Percentiles rank a stretch among this genome's conserved stretches.
phyloP scores from a whole-genome alignment of 2,329 filamentous ascomycete species.

The Xylaria sp. region DNA sequence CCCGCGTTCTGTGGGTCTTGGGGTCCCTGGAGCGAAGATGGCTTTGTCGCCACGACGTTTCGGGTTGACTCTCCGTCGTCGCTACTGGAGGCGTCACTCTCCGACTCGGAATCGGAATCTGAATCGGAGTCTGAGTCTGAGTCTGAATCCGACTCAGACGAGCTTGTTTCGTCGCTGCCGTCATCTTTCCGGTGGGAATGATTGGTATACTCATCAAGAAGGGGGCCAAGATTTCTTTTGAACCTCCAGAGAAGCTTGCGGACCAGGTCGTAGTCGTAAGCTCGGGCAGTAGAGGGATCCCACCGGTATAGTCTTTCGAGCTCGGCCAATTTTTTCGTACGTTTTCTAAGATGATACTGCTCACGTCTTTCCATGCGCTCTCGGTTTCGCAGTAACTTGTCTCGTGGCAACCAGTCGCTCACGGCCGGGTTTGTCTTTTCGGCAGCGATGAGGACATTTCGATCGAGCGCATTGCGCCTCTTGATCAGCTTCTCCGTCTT shows the following conservation, averaged over 20 bases:
- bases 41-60: neutral
- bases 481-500: slow-evolving; percentile 39
- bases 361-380: slow-evolving; percentile 37
- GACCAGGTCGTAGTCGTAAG: slow-evolving; percentile 36
- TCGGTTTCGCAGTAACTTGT: slow-evolving; percentile 34
- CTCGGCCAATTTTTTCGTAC: slow-evolving; percentile 28
- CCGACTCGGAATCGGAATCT: neutral
- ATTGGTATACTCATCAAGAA: slow-evolving; percentile 25
- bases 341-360: slow-evolving; percentile 27
- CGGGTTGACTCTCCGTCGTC: neutral
- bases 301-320: slow-evolving; percentile 34
- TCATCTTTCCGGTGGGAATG: neutral
- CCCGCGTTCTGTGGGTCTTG: neutral
- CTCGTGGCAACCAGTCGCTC: slow-evolving; percentile 33
- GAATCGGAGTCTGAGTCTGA: neutral
- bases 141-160: slow-evolving; percentile 1
- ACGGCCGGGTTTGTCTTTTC: slow-evolving; percentile 21
- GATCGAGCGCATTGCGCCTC: slow-evolving; percentile 40
- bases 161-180: slow-evolving; percentile 2
- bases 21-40: neutral
- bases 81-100: slow-evolving; percentile 5
- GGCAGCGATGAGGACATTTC: slow-evolving; percentile 31
- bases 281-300: slow-evolving; percentile 36
- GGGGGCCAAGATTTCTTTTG: slow-evolving; percentile 40
- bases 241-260: slow-evolving; percentile 38